Conservation (phyloP, 495 filamentous ascomycete species). For the Penicillium crystallinum region DNA sequence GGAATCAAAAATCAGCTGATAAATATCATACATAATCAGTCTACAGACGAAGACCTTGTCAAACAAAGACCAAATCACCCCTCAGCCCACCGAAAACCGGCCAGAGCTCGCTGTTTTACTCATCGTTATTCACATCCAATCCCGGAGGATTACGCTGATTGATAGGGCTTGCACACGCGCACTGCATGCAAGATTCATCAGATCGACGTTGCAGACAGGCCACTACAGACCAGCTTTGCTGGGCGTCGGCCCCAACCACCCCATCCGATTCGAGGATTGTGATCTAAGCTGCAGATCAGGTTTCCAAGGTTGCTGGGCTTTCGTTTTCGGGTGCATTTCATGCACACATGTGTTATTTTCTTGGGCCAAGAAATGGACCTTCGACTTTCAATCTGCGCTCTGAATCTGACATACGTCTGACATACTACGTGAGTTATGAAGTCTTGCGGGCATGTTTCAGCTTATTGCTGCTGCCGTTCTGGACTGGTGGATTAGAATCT, state of each 20-base stretch:
- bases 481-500: background rate
- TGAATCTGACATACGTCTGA: background rate
- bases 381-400: background rate
- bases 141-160: background rate
- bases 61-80: background rate
- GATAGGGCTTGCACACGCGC: background rate
- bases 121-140: background rate
- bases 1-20: background rate
- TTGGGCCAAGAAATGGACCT: background rate
- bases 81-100: background rate
- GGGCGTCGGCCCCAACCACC: background rate
- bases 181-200: conserved; percentile 5
- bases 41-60: background rate
- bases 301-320: background rate
- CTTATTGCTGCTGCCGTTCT: background rate
- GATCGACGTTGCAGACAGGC: conserved; percentile 2
- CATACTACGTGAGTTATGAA: background rate
- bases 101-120: background rate
- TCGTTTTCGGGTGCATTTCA: background rate
- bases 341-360: background rate
- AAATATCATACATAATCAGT: background rate
- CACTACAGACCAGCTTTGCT: background rate
- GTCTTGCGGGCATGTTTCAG: background rate
- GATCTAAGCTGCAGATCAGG: background rate
- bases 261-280: conserved; percentile 12